Percentiles rank a stretch among this genome's conserved stretches.
These are phyloP conservation scores for Monilinia polystroma DNA, from an alignment of 2,329 filamentous ascomycete genomes.

Conservation along the genomic window DNA sequence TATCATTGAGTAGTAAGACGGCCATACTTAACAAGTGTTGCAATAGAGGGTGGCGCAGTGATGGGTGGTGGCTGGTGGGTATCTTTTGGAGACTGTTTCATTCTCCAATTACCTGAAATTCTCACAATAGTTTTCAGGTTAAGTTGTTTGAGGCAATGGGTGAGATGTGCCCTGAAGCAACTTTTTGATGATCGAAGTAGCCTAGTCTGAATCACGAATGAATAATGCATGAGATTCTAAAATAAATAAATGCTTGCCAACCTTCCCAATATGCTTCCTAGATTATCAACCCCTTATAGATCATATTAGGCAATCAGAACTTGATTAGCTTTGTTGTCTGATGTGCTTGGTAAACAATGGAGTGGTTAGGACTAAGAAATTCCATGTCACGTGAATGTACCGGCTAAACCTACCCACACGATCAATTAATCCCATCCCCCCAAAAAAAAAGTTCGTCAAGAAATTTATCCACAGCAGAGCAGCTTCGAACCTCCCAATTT, in stretches of 20 bases:
- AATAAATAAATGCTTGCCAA: background rate
- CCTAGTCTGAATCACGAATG: conserved; percentile 37
- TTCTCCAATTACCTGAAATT: conserved; percentile 29
- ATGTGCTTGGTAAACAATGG: background rate
- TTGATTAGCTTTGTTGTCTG: background rate
- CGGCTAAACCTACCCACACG: background rate
- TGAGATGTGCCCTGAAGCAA: conserved; percentile 28
- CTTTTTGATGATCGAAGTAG: conserved; percentile 35
- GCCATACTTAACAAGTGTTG: conserved; percentile 28
- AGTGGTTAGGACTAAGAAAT: background rate
- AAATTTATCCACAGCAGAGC: conserved; percentile 18
- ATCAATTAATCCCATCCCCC: background rate
- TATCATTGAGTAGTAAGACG: conserved; percentile 31
- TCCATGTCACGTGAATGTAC: background rate
- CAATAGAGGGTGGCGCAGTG: conserved; percentile 22
- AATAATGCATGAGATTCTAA: conserved; percentile 39
- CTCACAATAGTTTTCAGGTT: conserved; percentile 23
- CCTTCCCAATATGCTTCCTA: background rate
- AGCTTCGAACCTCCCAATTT: background rate
- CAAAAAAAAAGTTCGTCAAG: conserved; percentile 20
- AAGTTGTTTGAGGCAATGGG: conserved; percentile 20
- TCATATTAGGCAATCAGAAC: background rate
- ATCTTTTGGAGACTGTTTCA: conserved; percentile 26
- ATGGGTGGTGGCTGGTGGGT: conserved; percentile 31
- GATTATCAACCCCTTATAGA: background rate